Conservation (phyloP, 2,329 filamentous ascomycete genomes). For the Stachybotrys chlorohalonatus region DNA sequence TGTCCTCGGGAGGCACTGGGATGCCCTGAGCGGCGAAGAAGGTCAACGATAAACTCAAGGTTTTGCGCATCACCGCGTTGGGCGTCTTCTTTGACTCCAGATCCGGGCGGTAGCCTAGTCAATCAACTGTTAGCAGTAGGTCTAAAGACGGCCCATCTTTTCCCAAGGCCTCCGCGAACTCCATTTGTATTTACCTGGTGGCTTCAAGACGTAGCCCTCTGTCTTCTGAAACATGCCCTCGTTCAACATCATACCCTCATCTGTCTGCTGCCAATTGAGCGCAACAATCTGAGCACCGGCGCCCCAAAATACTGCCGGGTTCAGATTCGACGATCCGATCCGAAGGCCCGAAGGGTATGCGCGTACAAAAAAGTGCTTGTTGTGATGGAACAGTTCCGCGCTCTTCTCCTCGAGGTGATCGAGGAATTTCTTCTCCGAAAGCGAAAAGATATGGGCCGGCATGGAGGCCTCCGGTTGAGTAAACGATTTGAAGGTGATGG, state of each 20-base stretch:
- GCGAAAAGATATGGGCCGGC: constrained; percentile 61
- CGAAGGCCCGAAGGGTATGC: constrained; percentile 79
- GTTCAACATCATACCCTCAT: constrained; percentile 94
- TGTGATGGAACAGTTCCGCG: constrained; percentile 64
- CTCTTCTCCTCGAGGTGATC: constrained; percentile 43
- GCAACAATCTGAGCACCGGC: constrained; percentile 86
- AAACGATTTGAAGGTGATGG: constrained; percentile 73
- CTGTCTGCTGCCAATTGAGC: constrained; percentile 86
- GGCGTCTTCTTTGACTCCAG: constrained; percentile 10
- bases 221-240: constrained; percentile 83
- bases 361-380: constrained; percentile 73
- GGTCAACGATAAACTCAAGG: constrained; percentile 61
- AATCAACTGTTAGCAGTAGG: not conserved
- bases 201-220: constrained; percentile 81
- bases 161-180: not conserved
- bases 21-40: constrained; percentile 70
- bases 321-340: constrained; percentile 76
- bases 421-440: constrained; percentile 56
- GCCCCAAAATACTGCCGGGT: constrained; percentile 78
- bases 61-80: constrained; percentile 38
- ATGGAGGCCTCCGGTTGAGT: constrained; percentile 60
- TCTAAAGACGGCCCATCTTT: too few relatives aligned
- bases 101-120: constrained; percentile 21
- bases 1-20: constrained; percentile 50
- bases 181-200: constrained; percentile 41